Conservation (phyloP, 78 protist species). For the Dictyostelium firmibasis region DNA sequence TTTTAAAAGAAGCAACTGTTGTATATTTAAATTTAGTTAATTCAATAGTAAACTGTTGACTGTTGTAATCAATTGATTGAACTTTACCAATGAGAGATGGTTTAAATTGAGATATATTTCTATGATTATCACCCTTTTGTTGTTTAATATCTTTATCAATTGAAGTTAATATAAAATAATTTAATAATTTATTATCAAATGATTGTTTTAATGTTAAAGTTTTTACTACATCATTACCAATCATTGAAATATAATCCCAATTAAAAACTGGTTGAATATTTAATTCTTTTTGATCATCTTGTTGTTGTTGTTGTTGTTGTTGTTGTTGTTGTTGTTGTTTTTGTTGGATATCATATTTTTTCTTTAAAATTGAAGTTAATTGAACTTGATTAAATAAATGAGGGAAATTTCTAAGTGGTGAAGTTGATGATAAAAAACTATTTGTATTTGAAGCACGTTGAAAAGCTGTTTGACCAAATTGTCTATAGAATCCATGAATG, state of each 20-base stretch:
- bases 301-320: too few species aligned
- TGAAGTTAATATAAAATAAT: background rate
- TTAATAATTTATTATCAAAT: background rate
- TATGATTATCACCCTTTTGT: background rate
- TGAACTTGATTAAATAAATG: conserved; percentile 13
- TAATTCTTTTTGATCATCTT: background rate
- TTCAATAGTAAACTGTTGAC: background rate
- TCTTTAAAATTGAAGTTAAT: background rate
- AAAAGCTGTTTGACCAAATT: background rate
- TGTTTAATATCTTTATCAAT: background rate
- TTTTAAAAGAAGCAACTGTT: background rate
- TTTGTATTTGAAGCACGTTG: background rate
- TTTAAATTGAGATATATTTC: background rate
- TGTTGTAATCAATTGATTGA: background rate
- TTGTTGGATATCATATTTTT: background rate
- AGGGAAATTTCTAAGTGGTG: conserved; percentile 14
- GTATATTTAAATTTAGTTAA: background rate
- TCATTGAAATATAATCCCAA: background rate
- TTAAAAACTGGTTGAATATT: background rate
- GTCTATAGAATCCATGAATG: background rate
- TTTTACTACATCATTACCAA: background rate
- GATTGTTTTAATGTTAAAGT: background rate
- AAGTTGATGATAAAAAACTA: background rate
- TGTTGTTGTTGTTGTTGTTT: background rate
- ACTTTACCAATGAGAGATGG: background rate